Evolutionary conservation across 2,329 filamentous ascomycete species (phyloP), one percentile per base, ranked within the genome.

Genomic region (Keithomyces neogunnii): DNA sequence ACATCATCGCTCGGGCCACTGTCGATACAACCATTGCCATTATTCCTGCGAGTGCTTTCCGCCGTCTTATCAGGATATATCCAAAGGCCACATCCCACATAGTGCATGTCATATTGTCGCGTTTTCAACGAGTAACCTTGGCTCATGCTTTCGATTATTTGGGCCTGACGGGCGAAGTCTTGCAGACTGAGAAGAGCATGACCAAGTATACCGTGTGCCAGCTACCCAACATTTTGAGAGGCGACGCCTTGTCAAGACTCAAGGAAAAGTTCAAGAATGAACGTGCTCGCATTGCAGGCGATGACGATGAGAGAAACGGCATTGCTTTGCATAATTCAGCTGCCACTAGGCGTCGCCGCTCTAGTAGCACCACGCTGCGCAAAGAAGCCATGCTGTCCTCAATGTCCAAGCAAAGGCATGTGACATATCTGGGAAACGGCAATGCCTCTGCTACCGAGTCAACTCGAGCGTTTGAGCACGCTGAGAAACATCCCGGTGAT

Each of bases 11-110:
- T n/a, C 81, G 93, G 57, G 93, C 93, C 5, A 95, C 90, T 13
- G 87, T 95, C 29, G 95, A 99, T 64, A 99, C 93, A 0, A 99
- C 95, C 0, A 96, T 99, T 68, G 93, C 93, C 5, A 95, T 99
- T 56, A 99, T 99, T 52, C 95, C 95, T 1, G 93, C 93, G 1
- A 96, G 90, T 64, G 95, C 93, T 3, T 99, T 99, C 61, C 84
- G 90, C 49, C 84, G 95, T 7, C 74, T 99, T 49, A 99, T 95
- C 48, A 84, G 89, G 62, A 85, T 96, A 29, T 99, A 97, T 60
- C 93, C 93, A 8, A 95, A 95, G 71, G 91, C 95, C 8, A 96
- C 93, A 2, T 86, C 93, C 2, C 95, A 99, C 63, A 97, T 99
- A 56, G 90, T 99, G 5, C 93, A 99, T 64, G 92, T 99, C 45